Evolutionary conservation across 108 stramenopile species (phyloP), one percentile per base, ranked within the genome.

Genomic region (Discostella pseudostelligera): DNA sequence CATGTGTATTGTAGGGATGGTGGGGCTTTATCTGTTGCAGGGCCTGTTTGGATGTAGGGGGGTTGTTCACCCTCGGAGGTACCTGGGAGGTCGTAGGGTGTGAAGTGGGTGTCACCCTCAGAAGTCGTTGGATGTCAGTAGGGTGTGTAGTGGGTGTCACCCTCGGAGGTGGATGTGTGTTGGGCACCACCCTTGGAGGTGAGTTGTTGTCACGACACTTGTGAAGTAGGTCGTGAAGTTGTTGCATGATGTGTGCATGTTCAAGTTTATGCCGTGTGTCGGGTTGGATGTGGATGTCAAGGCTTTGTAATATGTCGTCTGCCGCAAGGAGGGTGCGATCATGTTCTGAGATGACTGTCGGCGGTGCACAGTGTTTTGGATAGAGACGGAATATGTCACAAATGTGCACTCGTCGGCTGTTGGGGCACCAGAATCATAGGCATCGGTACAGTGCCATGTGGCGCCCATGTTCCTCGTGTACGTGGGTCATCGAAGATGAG

Each of bases 371-470:
- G 16, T 54, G 53, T 12, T 8, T 14, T 7, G 35, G 53, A 36
- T 36, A 54, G 14, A 54, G 32, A 0, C 11, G n/a, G 32, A 16
- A 54, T 16, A 62, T 76, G 55, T 81, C 79, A 13, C 53, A 16
- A 22, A 73, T 71, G 6, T 76, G 72, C 4, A 32, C 25, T 12
- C 28, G 20, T 13, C 40, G 32, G 10, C 70, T 84, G 5, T 0
- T 68, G 44, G 29, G 53, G 21, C 79, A 57, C 32, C 57, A 77
- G 21, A 76, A 56, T 16, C 43, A n/a, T 22, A 51, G 69, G 56
- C 60, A 69, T 29, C 68, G 67, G 60, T 74, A 80, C 69, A 2
- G 60, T 20, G 0, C 54, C 74, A 1, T 70, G 57, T 0, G 73
- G 50, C 3, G 68, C 55, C 62, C 57, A 75, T 25, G 70, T 61